phyloP scores from a whole-genome alignment of 1,284 basidiomycete genomes.

The Austropuccinia psidii region DNA sequence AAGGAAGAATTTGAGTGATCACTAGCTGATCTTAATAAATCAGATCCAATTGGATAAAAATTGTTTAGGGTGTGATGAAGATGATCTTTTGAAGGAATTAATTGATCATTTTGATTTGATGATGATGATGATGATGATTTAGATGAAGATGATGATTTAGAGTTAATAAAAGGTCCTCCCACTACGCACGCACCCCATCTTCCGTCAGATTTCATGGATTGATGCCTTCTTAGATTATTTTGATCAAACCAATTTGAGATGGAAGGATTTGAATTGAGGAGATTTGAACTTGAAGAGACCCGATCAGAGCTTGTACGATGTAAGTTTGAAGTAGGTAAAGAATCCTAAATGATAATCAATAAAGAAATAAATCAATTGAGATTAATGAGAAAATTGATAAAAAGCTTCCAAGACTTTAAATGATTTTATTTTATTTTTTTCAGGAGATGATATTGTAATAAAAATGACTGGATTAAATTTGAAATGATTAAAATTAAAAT shows the following conservation, averaged over 20 bases:
- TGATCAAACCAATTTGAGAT: constrained; percentile 24
- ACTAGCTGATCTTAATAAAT: constrained; percentile 14
- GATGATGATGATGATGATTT: neutral
- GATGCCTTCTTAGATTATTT: constrained; percentile 19
- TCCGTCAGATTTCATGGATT: constrained; percentile 27
- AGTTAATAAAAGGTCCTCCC: neutral
- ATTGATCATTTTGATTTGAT: neutral
- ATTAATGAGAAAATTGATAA: neutral
- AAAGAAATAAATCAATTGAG: neutral
- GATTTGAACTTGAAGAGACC: constrained; percentile 6
- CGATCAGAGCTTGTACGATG: constrained; percentile 30
- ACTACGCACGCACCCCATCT: constrained; percentile 6
- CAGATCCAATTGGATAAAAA: constrained; percentile 1
- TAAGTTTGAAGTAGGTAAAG: constrained; percentile 5
- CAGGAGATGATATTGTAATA: no score
- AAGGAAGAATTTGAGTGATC: constrained; percentile 17
- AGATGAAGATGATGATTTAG: neutral
- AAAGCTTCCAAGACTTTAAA: no score
- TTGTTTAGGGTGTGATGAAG: no score
- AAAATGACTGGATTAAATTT: no score
- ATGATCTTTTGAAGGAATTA: neutral
- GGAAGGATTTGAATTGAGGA: constrained; percentile 11
- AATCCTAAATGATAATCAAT: neutral
- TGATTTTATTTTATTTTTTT: no score
- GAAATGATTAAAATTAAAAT: neutral